phyloP scores from a whole-genome alignment of 2,329 filamentous ascomycete genomes.

The Chaetomium strumarium region DNA sequence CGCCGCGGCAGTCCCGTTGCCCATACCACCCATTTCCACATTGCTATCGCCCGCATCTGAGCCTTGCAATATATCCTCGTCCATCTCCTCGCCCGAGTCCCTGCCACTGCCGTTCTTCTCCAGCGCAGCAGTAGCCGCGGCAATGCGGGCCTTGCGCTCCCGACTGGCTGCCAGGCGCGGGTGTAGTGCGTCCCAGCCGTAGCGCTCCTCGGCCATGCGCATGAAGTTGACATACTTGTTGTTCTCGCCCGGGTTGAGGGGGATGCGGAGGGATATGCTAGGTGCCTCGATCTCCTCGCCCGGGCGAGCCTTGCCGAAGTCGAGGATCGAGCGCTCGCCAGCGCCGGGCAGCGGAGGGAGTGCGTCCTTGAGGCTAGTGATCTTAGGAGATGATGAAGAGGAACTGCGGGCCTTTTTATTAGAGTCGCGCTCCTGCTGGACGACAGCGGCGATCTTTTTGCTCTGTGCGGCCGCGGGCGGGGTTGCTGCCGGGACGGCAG shows the following conservation, averaged over 20 bases:
- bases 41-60: conserved; percentile 70
- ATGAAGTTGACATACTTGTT: conserved; percentile 96
- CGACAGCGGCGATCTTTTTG: conserved; percentile 41
- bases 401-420: conserved; percentile 36
- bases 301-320: conserved; percentile 54
- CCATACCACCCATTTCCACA: conserved; percentile 74
- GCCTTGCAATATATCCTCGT: conserved; percentile 58
- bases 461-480: conserved; percentile 23
- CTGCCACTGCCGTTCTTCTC: conserved; percentile 66
- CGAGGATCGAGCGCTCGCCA: conserved; percentile 49
- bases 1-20: conserved; percentile 40
- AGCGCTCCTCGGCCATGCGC: conserved; percentile 84
- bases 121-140: conserved; percentile 77
- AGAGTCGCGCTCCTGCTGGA: conserved; percentile 40
- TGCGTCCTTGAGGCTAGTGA: conserved; percentile 44
- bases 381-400: conserved; percentile 44
- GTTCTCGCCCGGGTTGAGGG: conserved; percentile 64
- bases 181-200: conserved; percentile 90
- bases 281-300: conserved; percentile 57
- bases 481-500: conserved; percentile 26
- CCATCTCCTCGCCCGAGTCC: conserved; percentile 77
- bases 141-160: conserved; percentile 80
- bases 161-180: conserved; percentile 84
- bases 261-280: conserved; percentile 79
- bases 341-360: conserved; percentile 31